phyloP scores from a whole-genome alignment of 495 filamentous ascomycete genomes.

The Tuber aestivum region DNA sequence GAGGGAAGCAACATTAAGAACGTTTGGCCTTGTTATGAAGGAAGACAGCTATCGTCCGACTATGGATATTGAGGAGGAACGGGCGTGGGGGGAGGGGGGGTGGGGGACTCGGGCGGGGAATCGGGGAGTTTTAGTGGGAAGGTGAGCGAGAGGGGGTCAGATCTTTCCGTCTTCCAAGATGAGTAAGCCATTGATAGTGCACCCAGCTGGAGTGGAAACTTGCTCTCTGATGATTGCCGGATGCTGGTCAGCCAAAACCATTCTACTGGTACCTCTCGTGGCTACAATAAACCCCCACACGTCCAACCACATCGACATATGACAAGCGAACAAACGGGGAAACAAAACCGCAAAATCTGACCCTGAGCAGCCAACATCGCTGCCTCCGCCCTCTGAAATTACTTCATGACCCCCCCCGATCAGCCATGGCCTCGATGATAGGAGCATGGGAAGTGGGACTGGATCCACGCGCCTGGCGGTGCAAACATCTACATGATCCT shows the following conservation, averaged over 20 bases:
- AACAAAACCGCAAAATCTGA: constrained; percentile 40
- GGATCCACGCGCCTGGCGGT: constrained; percentile 70
- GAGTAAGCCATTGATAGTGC: constrained; percentile 69
- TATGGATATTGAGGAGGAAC: too few species aligned
- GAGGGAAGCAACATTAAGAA: too few species aligned
- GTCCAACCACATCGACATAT: constrained; percentile 2
- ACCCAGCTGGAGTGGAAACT: constrained; percentile 72
- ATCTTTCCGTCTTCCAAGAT: constrained; percentile 72
- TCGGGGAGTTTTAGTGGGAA: too few species aligned
- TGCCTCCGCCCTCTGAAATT: constrained; percentile 68
- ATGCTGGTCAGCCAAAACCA: constrained; percentile 68
- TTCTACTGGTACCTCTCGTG: constrained; percentile 61
- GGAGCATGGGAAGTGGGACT: constrained; percentile 74
- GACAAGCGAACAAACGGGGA: not conserved
- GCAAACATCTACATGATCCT: constrained; percentile 63
- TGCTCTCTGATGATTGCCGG: constrained; percentile 71
- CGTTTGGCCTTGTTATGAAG: too few species aligned
- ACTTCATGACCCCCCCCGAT: constrained; percentile 78
- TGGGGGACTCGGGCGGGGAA: too few species aligned
- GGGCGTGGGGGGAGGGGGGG: too few species aligned
- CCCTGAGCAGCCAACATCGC: constrained; percentile 76
- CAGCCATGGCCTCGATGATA: constrained; percentile 69
- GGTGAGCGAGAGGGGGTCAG: too few species aligned
- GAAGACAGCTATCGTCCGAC: too few species aligned
- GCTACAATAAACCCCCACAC: constrained; percentile 15